These are phyloP conservation scores for Alternaria brassicae DNA, from an alignment of 2,329 filamentous ascomycete species.

Conservation along the genomic window DNA sequence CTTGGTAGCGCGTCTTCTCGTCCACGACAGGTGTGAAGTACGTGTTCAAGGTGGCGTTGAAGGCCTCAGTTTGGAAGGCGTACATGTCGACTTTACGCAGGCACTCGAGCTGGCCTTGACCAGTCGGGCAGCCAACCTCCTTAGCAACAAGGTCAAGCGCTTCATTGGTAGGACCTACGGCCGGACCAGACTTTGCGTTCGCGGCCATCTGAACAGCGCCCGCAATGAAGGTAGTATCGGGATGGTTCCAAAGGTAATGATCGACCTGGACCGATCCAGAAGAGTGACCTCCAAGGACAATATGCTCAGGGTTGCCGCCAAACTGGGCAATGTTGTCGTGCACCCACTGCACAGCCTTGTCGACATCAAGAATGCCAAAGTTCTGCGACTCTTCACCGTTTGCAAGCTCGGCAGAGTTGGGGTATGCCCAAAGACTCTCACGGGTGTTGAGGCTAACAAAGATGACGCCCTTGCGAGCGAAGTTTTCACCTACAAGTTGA, in stretches of 20 bases:
- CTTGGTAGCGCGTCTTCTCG: constrained; percentile 30
- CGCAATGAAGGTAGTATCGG: constrained; percentile 27
- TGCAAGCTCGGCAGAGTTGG: constrained; percentile 50
- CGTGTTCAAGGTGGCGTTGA: constrained; percentile 35
- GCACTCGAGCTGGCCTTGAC: constrained; percentile 29
- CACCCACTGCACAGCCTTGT: constrained; percentile 49
- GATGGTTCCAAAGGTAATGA: constrained; percentile 37
- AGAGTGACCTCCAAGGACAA: constrained; percentile 53
- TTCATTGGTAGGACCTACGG: constrained; percentile 27
- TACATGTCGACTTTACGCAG: constrained; percentile 32
- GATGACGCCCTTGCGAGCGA: constrained; percentile 34
- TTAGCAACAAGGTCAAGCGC: constrained; percentile 34
- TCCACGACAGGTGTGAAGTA: constrained; percentile 34
- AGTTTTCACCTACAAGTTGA: constrained; percentile 52
- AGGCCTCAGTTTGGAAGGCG: constrained; percentile 33
- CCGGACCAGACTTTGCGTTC: constrained; percentile 35
- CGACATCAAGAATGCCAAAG: constrained; percentile 49
- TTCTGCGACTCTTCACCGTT: constrained; percentile 28
- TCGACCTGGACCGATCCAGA: constrained; percentile 38
- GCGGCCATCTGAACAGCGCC: constrained; percentile 36
- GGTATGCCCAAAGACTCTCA: constrained; percentile 52
- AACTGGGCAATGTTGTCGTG: constrained; percentile 48
- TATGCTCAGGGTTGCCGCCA: constrained; percentile 52
- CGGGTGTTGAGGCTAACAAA: constrained; percentile 39
- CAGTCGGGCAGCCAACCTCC: constrained; percentile 30